These are phyloP conservation scores for Lepraria neglecta DNA, from an alignment of 495 filamentous ascomycete genomes.

Conservation along the genomic window DNA sequence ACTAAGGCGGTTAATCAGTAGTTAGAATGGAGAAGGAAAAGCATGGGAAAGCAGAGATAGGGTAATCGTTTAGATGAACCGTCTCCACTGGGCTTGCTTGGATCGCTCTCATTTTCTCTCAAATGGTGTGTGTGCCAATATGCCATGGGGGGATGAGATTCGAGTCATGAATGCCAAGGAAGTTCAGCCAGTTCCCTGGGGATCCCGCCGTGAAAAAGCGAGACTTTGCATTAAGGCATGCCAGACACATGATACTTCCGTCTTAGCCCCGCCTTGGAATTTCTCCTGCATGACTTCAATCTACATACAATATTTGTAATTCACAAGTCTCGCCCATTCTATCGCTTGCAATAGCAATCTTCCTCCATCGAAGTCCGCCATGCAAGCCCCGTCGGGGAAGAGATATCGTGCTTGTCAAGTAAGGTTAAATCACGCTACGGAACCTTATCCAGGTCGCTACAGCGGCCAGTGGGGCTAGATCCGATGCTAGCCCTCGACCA, in stretches of 20 bases:
- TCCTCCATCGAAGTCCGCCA: no score
- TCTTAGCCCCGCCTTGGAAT: slow-evolving; percentile 6
- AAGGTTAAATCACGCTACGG: slow-evolving; percentile 21
- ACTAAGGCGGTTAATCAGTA: no score
- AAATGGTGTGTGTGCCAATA: no score
- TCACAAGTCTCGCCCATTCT: slow-evolving; percentile 1
- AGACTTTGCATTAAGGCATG: slow-evolving; percentile 5
- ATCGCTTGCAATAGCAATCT: not conserved
- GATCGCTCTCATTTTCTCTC: no score
- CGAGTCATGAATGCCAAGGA: not conserved
- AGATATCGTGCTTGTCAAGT: slow-evolving; percentile 15
- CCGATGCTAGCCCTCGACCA: not conserved
- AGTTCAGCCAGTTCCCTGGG: not conserved
- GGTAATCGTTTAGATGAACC: no score
- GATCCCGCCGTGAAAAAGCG: not conserved
- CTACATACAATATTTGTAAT: slow-evolving; percentile 4
- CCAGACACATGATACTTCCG: slow-evolving; percentile 3
- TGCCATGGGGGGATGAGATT: no score
- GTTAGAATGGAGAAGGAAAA: no score
- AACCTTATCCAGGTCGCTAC: slow-evolving; percentile 18
- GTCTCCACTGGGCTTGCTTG: no score
- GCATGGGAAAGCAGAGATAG: no score
- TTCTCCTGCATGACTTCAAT: not conserved
- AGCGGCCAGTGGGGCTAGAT: slow-evolving; percentile 14
- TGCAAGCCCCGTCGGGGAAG: not conserved